phyloP scores from a whole-genome alignment of 108 stramenopile genomes.

The Skeletonema grethae region DNA sequence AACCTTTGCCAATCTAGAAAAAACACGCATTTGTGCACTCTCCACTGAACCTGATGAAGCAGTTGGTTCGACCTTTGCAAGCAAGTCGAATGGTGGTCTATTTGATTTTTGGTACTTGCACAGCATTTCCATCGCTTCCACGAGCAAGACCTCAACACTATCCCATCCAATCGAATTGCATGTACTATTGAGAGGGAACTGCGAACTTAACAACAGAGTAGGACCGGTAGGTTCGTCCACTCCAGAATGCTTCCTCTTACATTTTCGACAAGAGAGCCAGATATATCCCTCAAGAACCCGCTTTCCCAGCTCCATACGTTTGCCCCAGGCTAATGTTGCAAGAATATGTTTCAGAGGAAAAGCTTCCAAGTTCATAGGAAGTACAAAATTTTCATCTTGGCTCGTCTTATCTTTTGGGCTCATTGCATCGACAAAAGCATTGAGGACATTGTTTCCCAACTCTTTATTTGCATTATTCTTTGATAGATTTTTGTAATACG shows the following conservation, averaged over 20 bases:
- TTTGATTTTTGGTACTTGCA: background rate
- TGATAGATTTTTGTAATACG: background rate
- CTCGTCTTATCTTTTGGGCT: background rate
- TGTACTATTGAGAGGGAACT: background rate
- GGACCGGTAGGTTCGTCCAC: background rate
- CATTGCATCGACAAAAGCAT: background rate
- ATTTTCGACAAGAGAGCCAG: conserved; percentile 1
- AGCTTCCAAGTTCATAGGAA: background rate
- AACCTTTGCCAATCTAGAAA: background rate
- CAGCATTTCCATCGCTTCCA: conserved; percentile 2
- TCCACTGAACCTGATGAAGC: background rate
- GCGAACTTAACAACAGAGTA: background rate
- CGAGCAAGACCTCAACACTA: conserved; percentile 2
- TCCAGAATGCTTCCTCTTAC: background rate
- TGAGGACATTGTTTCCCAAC: background rate
- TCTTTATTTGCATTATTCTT: background rate
- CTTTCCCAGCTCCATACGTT: background rate
- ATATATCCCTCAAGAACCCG: background rate
- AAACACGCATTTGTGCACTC: background rate
- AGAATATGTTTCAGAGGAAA: background rate
- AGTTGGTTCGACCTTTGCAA: background rate
- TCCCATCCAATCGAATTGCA: conserved; percentile 8
- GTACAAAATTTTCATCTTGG: background rate
- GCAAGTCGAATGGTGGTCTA: background rate
- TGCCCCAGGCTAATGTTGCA: background rate